Percentiles rank a stretch among this genome's conserved stretches.
These are phyloP conservation scores for Aspergillus neotritici DNA, from an alignment of 2,329 filamentous ascomycete genomes.

Conservation along the genomic window DNA sequence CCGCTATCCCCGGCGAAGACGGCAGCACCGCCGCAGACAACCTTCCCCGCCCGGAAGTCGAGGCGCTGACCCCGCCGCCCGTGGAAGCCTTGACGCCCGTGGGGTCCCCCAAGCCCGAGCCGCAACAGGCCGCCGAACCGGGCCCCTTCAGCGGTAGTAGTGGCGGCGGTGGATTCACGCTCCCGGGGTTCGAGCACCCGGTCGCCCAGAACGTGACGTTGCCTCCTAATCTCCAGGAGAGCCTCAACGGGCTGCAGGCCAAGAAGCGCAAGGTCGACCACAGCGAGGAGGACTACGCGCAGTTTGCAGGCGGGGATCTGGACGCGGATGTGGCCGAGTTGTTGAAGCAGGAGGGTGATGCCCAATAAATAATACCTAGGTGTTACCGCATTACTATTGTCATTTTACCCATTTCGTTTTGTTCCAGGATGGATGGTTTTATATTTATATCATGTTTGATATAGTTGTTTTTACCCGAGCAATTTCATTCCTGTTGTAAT, in stretches of 20 bases:
- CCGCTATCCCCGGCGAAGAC: slow-evolving; percentile 41
- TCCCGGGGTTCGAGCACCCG: slow-evolving; percentile 18
- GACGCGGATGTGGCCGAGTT: slow-evolving; percentile 59
- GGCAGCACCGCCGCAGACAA: slow-evolving; percentile 24
- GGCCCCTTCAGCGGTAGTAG: slow-evolving; percentile 6
- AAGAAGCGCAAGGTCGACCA: slow-evolving; percentile 48
- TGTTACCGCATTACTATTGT: no score
- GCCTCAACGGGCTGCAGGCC: slow-evolving; percentile 28
- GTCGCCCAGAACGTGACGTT: not conserved
- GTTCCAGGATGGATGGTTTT: not conserved
- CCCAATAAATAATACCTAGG: slow-evolving; percentile 12
- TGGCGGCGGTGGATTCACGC: slow-evolving; percentile 15
- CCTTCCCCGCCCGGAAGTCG: slow-evolving; percentile 65
- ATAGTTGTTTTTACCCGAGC: no score
- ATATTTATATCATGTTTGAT: no score
- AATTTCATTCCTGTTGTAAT: no score
- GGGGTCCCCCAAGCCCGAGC: slow-evolving; percentile 41
- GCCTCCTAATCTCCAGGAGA: slow-evolving; percentile 9
- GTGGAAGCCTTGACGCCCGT: slow-evolving; percentile 53
- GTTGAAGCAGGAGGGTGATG: slow-evolving; percentile 43
- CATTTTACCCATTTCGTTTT: not conserved
- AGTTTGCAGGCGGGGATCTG: slow-evolving; percentile 50
- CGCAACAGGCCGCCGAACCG: slow-evolving; percentile 19
- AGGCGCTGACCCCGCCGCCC: slow-evolving; percentile 77
- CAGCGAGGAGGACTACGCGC: slow-evolving; percentile 39